Evolutionary conservation across 768 basidiomycete species (phyloP).

Genomic region (Mycena vitilis): DNA sequence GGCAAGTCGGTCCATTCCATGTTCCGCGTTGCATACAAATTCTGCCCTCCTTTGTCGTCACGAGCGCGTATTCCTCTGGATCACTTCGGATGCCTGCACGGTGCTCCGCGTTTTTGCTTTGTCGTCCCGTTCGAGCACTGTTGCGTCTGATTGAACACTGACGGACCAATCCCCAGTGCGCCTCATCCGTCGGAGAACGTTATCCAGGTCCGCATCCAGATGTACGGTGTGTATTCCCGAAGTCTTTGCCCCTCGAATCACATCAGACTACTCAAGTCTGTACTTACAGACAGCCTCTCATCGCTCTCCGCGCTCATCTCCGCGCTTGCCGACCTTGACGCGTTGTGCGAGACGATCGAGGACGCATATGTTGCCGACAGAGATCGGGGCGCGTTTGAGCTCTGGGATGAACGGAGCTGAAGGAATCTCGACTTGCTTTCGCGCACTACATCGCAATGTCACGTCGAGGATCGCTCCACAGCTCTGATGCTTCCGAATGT

Average conservation of each 20-base stretch:
- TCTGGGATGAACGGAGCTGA: constrained; percentile 78
- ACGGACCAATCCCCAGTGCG: constrained; percentile 60
- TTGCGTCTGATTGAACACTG: constrained; percentile 7
- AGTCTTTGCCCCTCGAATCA: background rate
- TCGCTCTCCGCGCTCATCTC: constrained; percentile 66
- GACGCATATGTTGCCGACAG: constrained; percentile 75
- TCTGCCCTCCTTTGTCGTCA: constrained; percentile 12
- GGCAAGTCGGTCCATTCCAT: constrained; percentile 56
- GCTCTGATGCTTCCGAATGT: too few species aligned
- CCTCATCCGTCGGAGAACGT: constrained; percentile 98
- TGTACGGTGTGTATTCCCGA: constrained; percentile 84
- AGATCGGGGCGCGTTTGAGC: constrained; percentile 63
- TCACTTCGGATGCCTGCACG: constrained; percentile 14
- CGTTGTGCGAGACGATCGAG: constrained; percentile 65
- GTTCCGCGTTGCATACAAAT: too few species aligned
- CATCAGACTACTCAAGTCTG: background rate
- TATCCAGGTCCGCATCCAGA: constrained; percentile 98
- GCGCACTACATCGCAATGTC: too few species aligned
- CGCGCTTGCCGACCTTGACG: constrained; percentile 83
- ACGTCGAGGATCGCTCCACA: too few species aligned
- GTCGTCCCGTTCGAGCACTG: background rate
- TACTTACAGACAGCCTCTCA: constrained; percentile 87
- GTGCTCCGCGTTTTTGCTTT: constrained; percentile 22
- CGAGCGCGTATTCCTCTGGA: constrained; percentile 1
- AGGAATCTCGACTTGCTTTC: background rate